Conservation (phyloP, 2,329 filamentous ascomycete species). For the Botryotinia convoluta region DNA sequence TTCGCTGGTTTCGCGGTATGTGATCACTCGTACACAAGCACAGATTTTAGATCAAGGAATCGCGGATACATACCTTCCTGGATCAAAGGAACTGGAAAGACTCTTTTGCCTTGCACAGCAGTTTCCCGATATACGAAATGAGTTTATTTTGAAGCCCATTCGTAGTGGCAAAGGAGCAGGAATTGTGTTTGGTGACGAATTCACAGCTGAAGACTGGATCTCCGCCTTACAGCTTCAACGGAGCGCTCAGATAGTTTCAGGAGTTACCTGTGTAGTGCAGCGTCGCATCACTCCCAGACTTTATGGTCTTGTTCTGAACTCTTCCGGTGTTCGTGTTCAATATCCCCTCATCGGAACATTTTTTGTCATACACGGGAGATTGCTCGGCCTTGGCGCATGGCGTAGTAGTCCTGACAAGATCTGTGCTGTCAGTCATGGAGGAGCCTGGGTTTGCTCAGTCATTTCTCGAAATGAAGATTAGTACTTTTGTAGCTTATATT, state of each 20-base stretch:
- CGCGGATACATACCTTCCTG: neutral
- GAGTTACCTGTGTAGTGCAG: neutral
- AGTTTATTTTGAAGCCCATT: conserved; percentile 1
- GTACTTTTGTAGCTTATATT: neutral
- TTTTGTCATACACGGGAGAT: conserved; percentile 2
- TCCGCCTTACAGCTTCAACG: neutral
- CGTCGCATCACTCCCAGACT: neutral
- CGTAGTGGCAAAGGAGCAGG: conserved; percentile 11
- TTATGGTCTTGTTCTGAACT: neutral
- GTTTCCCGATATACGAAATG: neutral
- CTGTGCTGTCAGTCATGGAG: conserved; percentile 1
- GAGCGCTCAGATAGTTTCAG: neutral
- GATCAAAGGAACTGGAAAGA: neutral
- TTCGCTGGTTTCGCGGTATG: conserved; percentile 27
- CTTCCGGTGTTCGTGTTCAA: neutral
- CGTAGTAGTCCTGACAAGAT: conserved; percentile 8
- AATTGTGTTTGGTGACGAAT: conserved; percentile 5
- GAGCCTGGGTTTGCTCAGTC: neutral
- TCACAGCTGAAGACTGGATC: neutral
- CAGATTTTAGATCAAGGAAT: conserved; percentile 1
- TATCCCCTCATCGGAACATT: conserved; percentile 6
- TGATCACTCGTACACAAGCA: neutral
- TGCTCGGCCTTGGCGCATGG: neutral
- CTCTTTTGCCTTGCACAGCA: neutral
- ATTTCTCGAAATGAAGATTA: neutral